Base-by-base conservation (phyloP, 2,329 filamentous ascomycete species). In the Exophiala sp. region DNA sequence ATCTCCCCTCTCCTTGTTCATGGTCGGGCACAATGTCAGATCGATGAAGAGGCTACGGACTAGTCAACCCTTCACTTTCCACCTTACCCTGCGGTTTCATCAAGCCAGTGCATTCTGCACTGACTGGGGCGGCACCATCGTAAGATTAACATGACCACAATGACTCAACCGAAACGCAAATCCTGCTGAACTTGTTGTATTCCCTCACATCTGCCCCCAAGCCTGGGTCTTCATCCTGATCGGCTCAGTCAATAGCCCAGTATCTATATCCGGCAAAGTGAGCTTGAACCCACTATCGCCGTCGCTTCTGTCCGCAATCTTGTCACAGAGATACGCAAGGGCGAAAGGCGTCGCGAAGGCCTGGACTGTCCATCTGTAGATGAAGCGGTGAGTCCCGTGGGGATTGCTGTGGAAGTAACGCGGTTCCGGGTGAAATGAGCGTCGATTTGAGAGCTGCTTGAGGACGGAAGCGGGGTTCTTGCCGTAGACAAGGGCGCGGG, bases 321-420 rank as follows among this genome's bases (percentile, higher is more conserved):
- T 35, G 8, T 57, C 57, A 36, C 57, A 59, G 11, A 59, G 18
- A 45, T 59, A 59, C 4, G 57, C 57, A 6, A 59, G 50, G 3
- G 52, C 38, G 20, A 57, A 50, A 10, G 57, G 57, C 12, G 50
- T 51, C 12, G 50, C 57, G 39, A 59, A 43, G 6, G 57, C 57
- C 42, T 59, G 57, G 4, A 53, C 50, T 6, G 50, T 57, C 57
- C 57, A 59, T 24, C 57, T 18, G 47, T 59, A 59, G 14, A 59
- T 35, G 12, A 56, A 55, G 35, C 57, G 54, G 43, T 57, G 54
- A 5, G 45, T 50, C 20, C 50, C 47, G 35, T 59, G 57, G 6
- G 54, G 40, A 21, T 50, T 57, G 20, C 39, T 35, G 16, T 50
- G 49, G n/a, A 57, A 54, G 24, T 50, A 52, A 10, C 50, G 57